A percentile compares a stretch with the other conserved stretches of the same genome.
phyloP scores from a whole-genome alignment of 176 grass and related monocot genomes.

The Elaeis guineensis region DNA sequence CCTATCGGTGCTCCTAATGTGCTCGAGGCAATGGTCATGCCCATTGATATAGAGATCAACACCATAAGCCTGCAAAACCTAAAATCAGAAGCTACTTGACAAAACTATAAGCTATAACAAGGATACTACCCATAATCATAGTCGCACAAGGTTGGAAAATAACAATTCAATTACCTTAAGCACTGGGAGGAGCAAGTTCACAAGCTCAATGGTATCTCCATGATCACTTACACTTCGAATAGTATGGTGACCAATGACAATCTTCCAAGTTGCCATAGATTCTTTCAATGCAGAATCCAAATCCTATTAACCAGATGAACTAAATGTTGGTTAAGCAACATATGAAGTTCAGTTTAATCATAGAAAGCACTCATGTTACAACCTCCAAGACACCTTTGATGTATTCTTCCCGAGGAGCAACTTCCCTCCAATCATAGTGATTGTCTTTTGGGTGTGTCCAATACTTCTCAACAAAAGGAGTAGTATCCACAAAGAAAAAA shows the following conservation, averaged over 20 bases:
- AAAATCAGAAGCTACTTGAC: not conserved
- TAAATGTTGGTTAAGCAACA: not conserved
- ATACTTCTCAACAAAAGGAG: constrained; percentile 6
- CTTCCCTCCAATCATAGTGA: constrained; percentile 18
- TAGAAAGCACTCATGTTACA: not conserved
- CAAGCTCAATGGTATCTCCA: constrained; percentile 8
- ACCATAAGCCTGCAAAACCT: not conserved
- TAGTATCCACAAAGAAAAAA: constrained; percentile 20
- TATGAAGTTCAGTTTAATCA: not conserved
- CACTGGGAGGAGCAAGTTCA: not conserved
- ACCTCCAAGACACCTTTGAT: constrained; percentile 7
- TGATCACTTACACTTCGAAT: constrained; percentile 10
- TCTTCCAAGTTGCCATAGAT: constrained; percentile 15
- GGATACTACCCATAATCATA: not conserved
- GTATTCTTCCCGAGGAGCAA: constrained; percentile 4
- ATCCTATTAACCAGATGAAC: not conserved
- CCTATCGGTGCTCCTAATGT: not conserved
- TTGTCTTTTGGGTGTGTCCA: constrained; percentile 4
- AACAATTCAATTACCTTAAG: constrained; percentile 6
- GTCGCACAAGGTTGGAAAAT: not conserved
- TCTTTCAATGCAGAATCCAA: constrained; percentile 5
- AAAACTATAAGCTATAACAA: not conserved
- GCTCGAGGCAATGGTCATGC: not conserved
- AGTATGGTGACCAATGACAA: constrained; percentile 12
- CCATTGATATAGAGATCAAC: not conserved